Evolutionary conservation across 768 basidiomycete genomes (phyloP).

Genomic region (Hysterangium stoloniferum): DNA sequence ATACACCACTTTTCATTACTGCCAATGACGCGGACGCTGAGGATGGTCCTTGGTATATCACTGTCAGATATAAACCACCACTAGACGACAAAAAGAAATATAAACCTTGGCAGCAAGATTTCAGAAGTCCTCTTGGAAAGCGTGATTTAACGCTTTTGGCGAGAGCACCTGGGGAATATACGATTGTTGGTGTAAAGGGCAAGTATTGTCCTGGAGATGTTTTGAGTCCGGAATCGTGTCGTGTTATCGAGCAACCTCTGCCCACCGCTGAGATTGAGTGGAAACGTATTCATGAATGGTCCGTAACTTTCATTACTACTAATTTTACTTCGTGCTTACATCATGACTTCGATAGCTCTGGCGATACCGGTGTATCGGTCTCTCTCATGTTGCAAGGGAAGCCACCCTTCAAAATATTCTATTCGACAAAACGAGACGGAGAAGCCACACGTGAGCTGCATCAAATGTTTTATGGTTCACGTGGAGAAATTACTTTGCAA

Average conservation of each 20-base stretch:
- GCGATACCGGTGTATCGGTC: slow-evolving; percentile 87
- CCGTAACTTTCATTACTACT: slow-evolving; percentile 13
- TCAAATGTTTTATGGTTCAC: slow-evolving; percentile 56
- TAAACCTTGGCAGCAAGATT: slow-evolving; percentile 56
- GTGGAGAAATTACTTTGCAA: slow-evolving; percentile 76
- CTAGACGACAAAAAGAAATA: slow-evolving; percentile 27
- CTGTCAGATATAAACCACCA: slow-evolving; percentile 52
- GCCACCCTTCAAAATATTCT: slow-evolving; percentile 82
- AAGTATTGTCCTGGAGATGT: slow-evolving; percentile 78
- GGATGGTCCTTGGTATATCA: slow-evolving; percentile 63
- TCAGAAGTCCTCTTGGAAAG: slow-evolving; percentile 41
- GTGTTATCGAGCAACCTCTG: slow-evolving; percentile 62
- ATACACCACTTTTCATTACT: slow-evolving; percentile 47
- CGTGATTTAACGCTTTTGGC: slow-evolving; percentile 43
- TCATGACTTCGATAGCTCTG: slow-evolving; percentile 44
- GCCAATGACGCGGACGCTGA: slow-evolving; percentile 47
- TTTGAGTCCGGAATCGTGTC: slow-evolving; percentile 73
- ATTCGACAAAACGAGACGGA: slow-evolving; percentile 63
- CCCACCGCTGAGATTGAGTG: slow-evolving; percentile 84
- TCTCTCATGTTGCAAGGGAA: slow-evolving; percentile 81
- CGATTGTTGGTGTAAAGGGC: slow-evolving; percentile 61
- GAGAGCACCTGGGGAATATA: slow-evolving; percentile 69
- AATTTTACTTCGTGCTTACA: slow-evolving; percentile 1
- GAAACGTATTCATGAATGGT: slow-evolving; percentile 91
- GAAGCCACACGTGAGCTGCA: slow-evolving; percentile 52